Evolutionary conservation across 1,284 basidiomycete species (phyloP), one percentile per base, ranked within the genome.

Genomic region (Ceratobasidium sp.): DNA sequence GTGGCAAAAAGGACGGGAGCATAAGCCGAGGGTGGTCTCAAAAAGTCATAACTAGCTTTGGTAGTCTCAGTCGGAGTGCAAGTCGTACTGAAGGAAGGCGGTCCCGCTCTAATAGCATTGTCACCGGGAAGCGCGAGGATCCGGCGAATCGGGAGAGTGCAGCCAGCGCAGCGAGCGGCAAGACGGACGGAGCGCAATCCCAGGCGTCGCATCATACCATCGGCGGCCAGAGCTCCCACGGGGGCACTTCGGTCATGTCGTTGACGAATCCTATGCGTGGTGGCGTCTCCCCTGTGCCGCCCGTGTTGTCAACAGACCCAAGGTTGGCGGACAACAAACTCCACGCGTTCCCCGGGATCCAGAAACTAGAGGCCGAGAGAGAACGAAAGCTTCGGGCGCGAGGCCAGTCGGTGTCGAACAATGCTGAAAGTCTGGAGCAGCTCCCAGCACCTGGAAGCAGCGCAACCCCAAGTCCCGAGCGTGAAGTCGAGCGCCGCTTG

Each of bases 271-370:
- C 81, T 76, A 75, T 74, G 68, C 81, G 84, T 71, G 81, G 83
- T 44, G 83, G 84, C 56, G 80, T 83, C 33, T 90, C 89, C 7
- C 87, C 89, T 16, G 84, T 91, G 53, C 89, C 90, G 27, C 82
- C 84, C 21, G 82, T 84, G 16, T 86, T 87, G 19, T 82, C 85
- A 19, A 82, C 82, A 41, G 86, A 87, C 74, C 78, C 80, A 72
- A 78, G 85, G 74, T 92, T 93, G 76, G 83, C 76, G 62, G 87
- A 90, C 74, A 82, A 88, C 30, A 95, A 95, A 76, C 81, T 95
- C 21, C 91, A 90, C 76, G 93, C 93, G 0, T 95, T 95, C 82
- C 92, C 93, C 4, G 91, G 90, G 33, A 88, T 94, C 74, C 83
- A 85, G 72, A 84, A 84, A 72, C 81, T 93, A 36, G 88, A 92